phyloP scores from a whole-genome alignment of 2,329 filamentous ascomycete species.

The Hypoxylon sp. region DNA sequence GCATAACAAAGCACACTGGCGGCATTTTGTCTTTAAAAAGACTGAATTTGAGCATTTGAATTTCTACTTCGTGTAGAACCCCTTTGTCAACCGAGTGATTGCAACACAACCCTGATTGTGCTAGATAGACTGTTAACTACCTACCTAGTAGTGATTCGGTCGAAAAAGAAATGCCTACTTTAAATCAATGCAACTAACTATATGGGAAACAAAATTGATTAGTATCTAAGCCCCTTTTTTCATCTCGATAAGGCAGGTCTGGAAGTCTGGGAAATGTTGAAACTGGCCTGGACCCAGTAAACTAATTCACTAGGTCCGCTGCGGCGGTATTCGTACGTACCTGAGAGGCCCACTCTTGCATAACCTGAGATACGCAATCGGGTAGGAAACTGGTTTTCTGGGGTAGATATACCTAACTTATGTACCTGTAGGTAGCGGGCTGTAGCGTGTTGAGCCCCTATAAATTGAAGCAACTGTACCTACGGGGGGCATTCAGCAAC shows the following conservation, averaged over 20 bases:
- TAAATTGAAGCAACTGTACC: constrained; percentile 6
- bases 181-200: constrained; percentile 15
- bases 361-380: constrained; percentile 20
- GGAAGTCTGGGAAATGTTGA: constrained; percentile 4
- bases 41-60: constrained; percentile 11
- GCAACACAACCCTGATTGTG: background rate
- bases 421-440: too few species aligned
- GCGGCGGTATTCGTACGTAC: constrained; percentile 26
- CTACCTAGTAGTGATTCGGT: constrained; percentile 6
- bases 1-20: constrained; percentile 8
- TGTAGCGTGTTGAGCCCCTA: constrained; percentile 11
- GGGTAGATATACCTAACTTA: background rate
- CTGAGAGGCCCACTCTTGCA: constrained; percentile 12
- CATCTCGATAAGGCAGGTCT: constrained; percentile 23
- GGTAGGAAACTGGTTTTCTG: constrained; percentile 3
- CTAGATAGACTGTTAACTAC: constrained; percentile 12
- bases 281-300: constrained; percentile 17
- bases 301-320: constrained; percentile 11
- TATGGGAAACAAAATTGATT: constrained; percentile 11
- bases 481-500: background rate
- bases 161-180: constrained; percentile 30
- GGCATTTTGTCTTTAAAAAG: constrained; percentile 32
- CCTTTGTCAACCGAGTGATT: constrained; percentile 11
- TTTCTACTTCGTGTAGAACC: constrained; percentile 5
- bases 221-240: constrained; percentile 21